Evolutionary conservation across 805 yeast species (phyloP), one percentile per base, ranked within the genome.

Genomic region (Candida ortonii): DNA sequence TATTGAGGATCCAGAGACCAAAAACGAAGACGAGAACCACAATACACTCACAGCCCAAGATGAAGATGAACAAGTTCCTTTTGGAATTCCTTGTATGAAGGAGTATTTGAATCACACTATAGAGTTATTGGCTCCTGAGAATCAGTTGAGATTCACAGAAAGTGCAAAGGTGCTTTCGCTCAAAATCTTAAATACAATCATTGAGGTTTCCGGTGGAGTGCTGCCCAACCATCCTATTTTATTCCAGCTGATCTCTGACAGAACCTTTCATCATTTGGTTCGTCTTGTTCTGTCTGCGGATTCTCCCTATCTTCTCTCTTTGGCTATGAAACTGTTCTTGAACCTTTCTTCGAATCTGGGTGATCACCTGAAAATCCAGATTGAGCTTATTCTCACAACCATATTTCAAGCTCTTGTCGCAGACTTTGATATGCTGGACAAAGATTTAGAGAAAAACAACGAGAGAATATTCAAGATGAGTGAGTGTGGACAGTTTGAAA

Each of bases 101-200:
- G 95, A 86, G 50, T 83, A 81, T 46, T 59, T 88, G 45, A 79
- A 80, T 9, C 79, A 86, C 22, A 68, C 90, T 25, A 73, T 87
- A 10, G 82, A 93, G 1, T 76, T 89, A 59, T 69, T 89, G 21
- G 79, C 93, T 8, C 94, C 96, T 0, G 76, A 80, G 22, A 84
- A 86, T 49, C 86, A 83, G 53, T 76, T 76, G 50, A 87, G 84
- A 50, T 93, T 87, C 51, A 84, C 90, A 43, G 96, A 90, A 56
- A 72, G 86, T 17, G 80, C 96, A 0, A 74, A 95, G 37, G 80
- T 85, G 10, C 78, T 90, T 62, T 93, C 96, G 0, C 62, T 93
- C 22, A 73, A 80, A 18, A 70, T 90, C 25, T 68, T 93, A 25
- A 80, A 78, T 35, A 80, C 82, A 0, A 83, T 94, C 1, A 70